phyloP scores from a whole-genome alignment of 1,284 basidiomycete genomes.

The Cutaneotrichosporon spelunceum region DNA sequence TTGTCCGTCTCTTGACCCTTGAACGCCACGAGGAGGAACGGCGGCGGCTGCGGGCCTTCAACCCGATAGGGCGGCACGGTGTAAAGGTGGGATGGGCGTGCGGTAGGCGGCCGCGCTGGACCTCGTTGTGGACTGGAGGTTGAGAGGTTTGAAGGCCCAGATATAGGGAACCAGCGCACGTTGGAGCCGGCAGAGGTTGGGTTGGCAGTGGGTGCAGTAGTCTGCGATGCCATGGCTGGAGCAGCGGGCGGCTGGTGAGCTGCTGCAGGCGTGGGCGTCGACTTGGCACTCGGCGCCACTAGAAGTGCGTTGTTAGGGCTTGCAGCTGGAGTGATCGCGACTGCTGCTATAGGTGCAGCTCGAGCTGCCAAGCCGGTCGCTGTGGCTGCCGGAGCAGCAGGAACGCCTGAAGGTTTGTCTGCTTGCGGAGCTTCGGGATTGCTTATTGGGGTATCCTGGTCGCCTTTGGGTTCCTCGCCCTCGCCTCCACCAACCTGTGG shows the following conservation, averaged over 20 bases:
- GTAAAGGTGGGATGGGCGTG: neutral
- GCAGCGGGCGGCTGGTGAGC: too few relatives aligned
- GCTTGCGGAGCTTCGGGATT: neutral
- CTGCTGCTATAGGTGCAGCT: neutral
- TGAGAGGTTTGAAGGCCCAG: neutral
- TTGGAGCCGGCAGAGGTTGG: neutral
- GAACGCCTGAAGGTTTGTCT: neutral
- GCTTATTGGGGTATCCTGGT: neutral
- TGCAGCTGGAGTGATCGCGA: neutral
- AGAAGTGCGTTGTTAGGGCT: too few relatives aligned
- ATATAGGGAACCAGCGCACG: neutral
- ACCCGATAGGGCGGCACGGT: constrained; percentile 22
- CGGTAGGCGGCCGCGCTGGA: neutral
- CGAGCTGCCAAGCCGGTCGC: too few relatives aligned
- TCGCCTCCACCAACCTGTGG: neutral
- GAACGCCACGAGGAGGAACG: constrained; percentile 46
- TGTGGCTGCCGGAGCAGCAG: neutral
- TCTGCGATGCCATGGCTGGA: neutral
- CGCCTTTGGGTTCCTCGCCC: neutral
- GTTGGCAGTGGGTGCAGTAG: neutral
- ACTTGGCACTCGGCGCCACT: too few relatives aligned
- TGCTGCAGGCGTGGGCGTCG: too few relatives aligned
- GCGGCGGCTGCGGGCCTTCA: constrained; percentile 34
- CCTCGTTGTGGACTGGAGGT: neutral
- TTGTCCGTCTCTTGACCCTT: constrained; percentile 46